Percentiles rank a stretch among this genome's conserved stretches.
Evolutionary conservation across 164 flowering plant species (phyloP).

Genomic region (Dillenia turbinata): DNA sequence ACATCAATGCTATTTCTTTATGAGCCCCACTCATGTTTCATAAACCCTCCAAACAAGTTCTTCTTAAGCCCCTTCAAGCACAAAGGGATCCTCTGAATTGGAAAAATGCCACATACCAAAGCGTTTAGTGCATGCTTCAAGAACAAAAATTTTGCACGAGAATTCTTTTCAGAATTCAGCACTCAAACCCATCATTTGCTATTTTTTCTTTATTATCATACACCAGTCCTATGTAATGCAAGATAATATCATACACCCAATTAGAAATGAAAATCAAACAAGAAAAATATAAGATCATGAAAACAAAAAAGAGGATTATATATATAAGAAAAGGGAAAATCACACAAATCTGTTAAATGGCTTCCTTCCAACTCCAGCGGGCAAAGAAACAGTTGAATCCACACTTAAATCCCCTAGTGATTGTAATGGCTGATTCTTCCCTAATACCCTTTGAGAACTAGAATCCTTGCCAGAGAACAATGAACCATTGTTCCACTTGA

Average conservation of each 20-base stretch:
- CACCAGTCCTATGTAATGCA: constrained; percentile 16
- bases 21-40: no score
- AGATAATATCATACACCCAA: constrained; percentile 24
- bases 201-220: constrained; percentile 17
- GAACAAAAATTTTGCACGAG: no score
- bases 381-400: constrained; percentile 79
- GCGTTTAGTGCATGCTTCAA: no score
- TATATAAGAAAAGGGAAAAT: constrained; percentile 19
- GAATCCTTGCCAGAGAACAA: constrained; percentile 45
- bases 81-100: no score
- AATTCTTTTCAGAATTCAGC: constrained; percentile 1
- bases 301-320: constrained; percentile 5
- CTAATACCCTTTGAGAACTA: constrained; percentile 30
- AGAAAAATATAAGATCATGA: neutral
- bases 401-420: constrained; percentile 67
- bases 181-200: constrained; percentile 23
- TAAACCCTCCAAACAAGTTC: no score
- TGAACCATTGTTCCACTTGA: constrained; percentile 68
- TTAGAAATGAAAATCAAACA: neutral
- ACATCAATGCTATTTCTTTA: no score
- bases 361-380: constrained; percentile 74
- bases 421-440: constrained; percentile 37
- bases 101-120: no score
- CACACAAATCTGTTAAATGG: constrained; percentile 90
- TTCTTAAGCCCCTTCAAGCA: no score